Conservation (phyloP, 257 asterid genomes). For the Jaltomata sinuosa region DNA sequence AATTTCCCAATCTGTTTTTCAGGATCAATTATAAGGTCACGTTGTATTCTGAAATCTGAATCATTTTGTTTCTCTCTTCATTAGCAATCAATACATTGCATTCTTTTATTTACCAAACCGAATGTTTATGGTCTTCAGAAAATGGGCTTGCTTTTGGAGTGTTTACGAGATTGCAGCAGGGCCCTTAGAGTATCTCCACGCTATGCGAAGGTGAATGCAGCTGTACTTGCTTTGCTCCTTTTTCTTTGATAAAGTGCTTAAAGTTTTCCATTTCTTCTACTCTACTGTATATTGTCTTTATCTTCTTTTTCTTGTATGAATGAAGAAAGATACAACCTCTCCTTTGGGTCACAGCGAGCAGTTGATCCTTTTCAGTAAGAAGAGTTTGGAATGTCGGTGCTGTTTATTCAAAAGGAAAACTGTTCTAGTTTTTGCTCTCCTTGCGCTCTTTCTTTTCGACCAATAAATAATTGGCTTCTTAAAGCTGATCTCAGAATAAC, state of each 20-base stretch:
- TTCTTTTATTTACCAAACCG: background rate
- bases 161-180: constrained; percentile 64
- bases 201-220: constrained; percentile 62
- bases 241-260: background rate
- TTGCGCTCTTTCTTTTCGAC: background rate
- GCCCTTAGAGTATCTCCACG: constrained; percentile 53
- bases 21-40: background rate
- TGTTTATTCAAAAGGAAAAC: background rate
- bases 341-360: background rate
- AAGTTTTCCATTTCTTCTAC: background rate
- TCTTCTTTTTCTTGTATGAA: background rate
- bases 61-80: background rate
- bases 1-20: background rate
- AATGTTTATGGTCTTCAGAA: constrained; percentile 39
- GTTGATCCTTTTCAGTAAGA: background rate
- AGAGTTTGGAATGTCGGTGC: background rate
- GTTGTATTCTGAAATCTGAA: background rate
- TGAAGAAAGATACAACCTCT: background rate
- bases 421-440: background rate
- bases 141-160: constrained; percentile 57
- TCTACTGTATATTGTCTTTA: background rate
- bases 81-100: background rate
- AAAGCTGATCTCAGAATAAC: background rate
- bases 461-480: background rate
- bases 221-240: background rate